Evolutionary conservation across 345 rosid genomes (phyloP).

Genomic region (Clausena lansium): DNA sequence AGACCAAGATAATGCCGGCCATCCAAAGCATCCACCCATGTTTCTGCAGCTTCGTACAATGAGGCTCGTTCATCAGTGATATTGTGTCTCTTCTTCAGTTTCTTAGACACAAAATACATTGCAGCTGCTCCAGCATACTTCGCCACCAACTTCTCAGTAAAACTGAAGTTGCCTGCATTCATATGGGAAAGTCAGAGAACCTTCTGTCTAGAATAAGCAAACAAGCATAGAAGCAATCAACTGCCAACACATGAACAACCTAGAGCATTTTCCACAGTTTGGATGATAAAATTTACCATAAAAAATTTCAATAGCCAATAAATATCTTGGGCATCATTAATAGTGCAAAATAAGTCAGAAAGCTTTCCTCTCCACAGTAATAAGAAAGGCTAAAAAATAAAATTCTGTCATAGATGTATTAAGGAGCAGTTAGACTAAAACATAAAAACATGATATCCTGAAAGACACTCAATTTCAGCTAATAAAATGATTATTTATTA

Average conservation of each 20-base stretch:
- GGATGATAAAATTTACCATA: not conserved
- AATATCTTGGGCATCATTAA: not conserved
- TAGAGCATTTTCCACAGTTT: not conserved
- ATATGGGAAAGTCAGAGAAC: not conserved
- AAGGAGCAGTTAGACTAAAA: not conserved
- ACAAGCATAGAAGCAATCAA: not conserved
- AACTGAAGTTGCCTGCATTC: conserved; percentile 79
- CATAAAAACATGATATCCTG: not conserved
- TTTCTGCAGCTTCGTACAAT: conserved; percentile 85
- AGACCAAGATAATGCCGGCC: conserved; percentile 71
- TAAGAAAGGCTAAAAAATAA: too few relatives aligned
- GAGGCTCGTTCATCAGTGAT: conserved; percentile 86
- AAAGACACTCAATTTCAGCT: not conserved
- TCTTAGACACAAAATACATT: conserved; percentile 92
- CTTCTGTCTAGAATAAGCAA: not conserved
- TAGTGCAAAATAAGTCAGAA: not conserved
- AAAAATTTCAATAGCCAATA: not conserved
- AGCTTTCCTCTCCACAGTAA: not conserved
- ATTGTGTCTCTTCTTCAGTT: conserved; percentile 84
- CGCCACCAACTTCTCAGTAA: conserved; percentile 71
- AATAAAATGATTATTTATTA: not conserved
- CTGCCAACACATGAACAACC: not conserved
- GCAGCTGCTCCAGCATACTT: conserved; percentile 92
- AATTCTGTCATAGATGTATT: not conserved
- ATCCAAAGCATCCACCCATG: conserved; percentile 82